Conservation (phyloP, 768 basidiomycete species). For the Trametes elegans region DNA sequence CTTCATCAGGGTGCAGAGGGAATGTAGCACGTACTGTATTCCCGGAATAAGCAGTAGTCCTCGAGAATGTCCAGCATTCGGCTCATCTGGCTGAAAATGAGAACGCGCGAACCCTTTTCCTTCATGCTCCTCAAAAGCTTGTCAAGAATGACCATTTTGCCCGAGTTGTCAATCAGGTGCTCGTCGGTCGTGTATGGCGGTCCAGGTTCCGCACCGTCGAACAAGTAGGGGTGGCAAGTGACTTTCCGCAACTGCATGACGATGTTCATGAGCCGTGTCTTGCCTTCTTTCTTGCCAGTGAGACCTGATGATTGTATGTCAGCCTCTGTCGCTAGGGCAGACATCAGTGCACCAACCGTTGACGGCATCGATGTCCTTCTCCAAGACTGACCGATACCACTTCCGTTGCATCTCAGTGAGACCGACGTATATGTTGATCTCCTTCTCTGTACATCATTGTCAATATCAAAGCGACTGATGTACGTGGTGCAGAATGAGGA, state of each 20-base stretch:
- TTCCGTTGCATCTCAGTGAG: constrained; percentile 97
- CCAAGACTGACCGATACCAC: constrained; percentile 94
- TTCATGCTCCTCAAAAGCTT: constrained; percentile 88
- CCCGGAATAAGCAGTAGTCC: constrained; percentile 92
- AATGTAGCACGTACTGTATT: constrained; percentile 63
- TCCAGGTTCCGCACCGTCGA: constrained; percentile 97
- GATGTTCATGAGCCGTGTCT: constrained; percentile 96
- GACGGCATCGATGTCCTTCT: constrained; percentile 99
- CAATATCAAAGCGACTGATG: not conserved
- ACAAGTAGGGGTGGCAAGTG: constrained; percentile 88
- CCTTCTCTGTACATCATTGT: constrained; percentile 65
- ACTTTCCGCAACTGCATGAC: constrained; percentile 97
- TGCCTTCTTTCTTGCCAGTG: constrained; percentile 97
- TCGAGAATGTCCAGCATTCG: constrained; percentile 97
- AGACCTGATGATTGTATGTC: constrained; percentile 47
- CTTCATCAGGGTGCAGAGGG: not conserved
- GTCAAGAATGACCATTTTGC: constrained; percentile 98
- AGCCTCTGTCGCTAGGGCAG: not conserved
- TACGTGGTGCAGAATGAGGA: not conserved
- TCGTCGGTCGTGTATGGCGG: constrained; percentile 99
- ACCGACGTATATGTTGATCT: constrained; percentile 97
- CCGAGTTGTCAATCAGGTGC: constrained; percentile 90
- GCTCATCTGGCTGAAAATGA: constrained; percentile 99
- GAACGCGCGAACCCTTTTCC: constrained; percentile 87
- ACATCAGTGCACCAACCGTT: constrained; percentile 56